Base-by-base conservation (phyloP, 768 basidiomycete genomes). In the Pisolithus sp. region DNA sequence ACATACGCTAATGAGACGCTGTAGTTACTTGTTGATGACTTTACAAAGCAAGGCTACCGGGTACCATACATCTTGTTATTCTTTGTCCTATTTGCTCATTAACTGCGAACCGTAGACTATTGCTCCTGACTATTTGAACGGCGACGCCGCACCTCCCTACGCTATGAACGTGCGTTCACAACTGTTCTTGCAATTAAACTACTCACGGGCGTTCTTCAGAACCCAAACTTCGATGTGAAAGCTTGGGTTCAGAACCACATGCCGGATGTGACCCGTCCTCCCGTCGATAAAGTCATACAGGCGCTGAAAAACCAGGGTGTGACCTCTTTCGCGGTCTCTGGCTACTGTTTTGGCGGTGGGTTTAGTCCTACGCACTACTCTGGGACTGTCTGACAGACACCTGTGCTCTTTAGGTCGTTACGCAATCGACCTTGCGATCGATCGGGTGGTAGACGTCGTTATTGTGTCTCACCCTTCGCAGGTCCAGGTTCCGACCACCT, bases 391-490 rank as follows among this genome's bases (percentile, higher is more conserved):
- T 15, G 15, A 34, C 34, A 1, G 21, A 31, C 24, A 18, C 7
- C 40, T 41, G 15, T 23, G 17, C 30, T 30, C 30, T 41, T 49
- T 55, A 70, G 67, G 66, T 4, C 72, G 73, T n/a, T 77, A 75
- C 41, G 60, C 64, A 31, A 71, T 74, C 61, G 69, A 77, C 52
- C 68, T 80, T 40, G 74, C 78, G 0, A 70, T 74, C 48, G 73
- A 74, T 31, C 62, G 68, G 48, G 40, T 62, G 30, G 65, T 72
- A 57, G 58, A 73, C 17, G 76, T 71, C 39, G 68, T 68, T 2
- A 71, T 68, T 20, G 62, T 75, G 39, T 51, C 73, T 1, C 81
- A 82, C 58, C 81, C 80, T 0, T 78, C 78, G 2, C 57, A 70
- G 2, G 64, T 78, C 31, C 30, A 68, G 21, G 49, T 72, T 26